These are phyloP conservation scores for Pochonia chlamydosporia DNA, from an alignment of 2,329 filamentous ascomycete genomes.

Conservation along the genomic window DNA sequence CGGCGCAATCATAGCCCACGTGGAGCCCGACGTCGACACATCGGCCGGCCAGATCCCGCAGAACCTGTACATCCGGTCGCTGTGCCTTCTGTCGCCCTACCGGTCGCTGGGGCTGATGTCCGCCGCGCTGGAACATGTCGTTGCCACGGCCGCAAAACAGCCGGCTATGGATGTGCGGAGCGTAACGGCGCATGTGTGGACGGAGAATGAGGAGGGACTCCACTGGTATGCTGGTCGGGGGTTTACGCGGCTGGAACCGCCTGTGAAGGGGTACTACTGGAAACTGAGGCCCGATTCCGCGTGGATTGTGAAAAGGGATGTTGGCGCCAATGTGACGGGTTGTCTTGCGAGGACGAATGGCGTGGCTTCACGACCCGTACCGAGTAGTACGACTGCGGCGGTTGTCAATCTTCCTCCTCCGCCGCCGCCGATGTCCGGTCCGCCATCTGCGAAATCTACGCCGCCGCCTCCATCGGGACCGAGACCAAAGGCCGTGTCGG, in stretches of 20 bases:
- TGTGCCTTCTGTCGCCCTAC: conserved; percentile 59
- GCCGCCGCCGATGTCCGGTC: conserved; percentile 20
- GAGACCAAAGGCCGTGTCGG: conserved; percentile 17
- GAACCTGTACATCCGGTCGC: conserved; percentile 59
- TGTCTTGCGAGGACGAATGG: not conserved
- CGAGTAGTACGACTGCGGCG: conserved; percentile 23
- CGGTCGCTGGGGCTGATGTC: conserved; percentile 52
- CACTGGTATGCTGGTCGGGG: conserved; percentile 56
- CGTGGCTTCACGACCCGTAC: conserved; percentile 7
- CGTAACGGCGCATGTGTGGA: conserved; percentile 64
- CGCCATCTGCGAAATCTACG: conserved; percentile 20
- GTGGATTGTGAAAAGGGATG: conserved; percentile 48
- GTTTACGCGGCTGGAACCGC: conserved; percentile 42
- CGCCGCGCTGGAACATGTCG: conserved; percentile 49
- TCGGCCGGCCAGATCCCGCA: conserved; percentile 20
- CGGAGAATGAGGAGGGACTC: conserved; percentile 56
- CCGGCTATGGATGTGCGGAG: conserved; percentile 32
- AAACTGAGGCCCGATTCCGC: conserved; percentile 56
- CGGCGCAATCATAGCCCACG: conserved; percentile 57
- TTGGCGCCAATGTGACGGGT: conserved; percentile 18
- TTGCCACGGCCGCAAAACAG: conserved; percentile 30
- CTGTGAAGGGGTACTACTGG: conserved; percentile 55
- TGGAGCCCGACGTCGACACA: conserved; percentile 35
- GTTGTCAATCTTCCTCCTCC: conserved; percentile 24
- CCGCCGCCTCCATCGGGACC: conserved; percentile 11